Conservation (phyloP, 225 moss, liverwort and hornwort species). For the Straminergon stramineum region DNA sequence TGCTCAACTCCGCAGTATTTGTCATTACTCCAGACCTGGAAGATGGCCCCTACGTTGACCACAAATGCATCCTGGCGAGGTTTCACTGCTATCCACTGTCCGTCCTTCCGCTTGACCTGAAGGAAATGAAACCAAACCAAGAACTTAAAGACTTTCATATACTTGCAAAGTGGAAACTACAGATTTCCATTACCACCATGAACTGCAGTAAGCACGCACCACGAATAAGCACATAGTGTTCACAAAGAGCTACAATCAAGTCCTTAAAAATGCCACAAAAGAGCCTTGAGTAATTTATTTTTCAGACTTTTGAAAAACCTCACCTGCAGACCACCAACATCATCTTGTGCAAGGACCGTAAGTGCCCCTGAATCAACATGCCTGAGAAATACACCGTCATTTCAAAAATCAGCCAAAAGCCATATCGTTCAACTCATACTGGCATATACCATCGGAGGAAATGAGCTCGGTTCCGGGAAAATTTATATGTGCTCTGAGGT, state of each 20-base stretch:
- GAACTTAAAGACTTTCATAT: not conserved
- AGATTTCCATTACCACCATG: not conserved
- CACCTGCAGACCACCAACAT: constrained; percentile 54
- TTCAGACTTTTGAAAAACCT: not conserved
- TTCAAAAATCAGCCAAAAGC: not conserved
- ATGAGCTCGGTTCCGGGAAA: not conserved
- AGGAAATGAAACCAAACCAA: not conserved
- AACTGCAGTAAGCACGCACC: not conserved
- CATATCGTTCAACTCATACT: not conserved
- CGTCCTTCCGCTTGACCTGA: constrained; percentile 49
- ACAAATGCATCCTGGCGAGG: constrained; percentile 39
- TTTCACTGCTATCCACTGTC: constrained; percentile 32
- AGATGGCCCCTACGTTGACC: constrained; percentile 39
- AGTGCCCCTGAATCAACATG: constrained; percentile 54
- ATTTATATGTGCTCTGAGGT: not conserved
- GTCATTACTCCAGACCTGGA: constrained; percentile 55
- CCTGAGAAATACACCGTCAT: constrained; percentile 6
- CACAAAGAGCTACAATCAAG: not conserved
- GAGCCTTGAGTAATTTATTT: not conserved
- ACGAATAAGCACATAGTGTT: not conserved
- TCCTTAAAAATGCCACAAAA: not conserved
- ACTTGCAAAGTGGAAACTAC: not conserved
- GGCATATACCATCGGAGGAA: not conserved
- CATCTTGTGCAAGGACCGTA: constrained; percentile 45
- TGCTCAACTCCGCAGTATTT: constrained; percentile 25